These are phyloP conservation scores for Phytophthora cajani DNA, from an alignment of 352 stramenopile species.

Conservation along the genomic window DNA sequence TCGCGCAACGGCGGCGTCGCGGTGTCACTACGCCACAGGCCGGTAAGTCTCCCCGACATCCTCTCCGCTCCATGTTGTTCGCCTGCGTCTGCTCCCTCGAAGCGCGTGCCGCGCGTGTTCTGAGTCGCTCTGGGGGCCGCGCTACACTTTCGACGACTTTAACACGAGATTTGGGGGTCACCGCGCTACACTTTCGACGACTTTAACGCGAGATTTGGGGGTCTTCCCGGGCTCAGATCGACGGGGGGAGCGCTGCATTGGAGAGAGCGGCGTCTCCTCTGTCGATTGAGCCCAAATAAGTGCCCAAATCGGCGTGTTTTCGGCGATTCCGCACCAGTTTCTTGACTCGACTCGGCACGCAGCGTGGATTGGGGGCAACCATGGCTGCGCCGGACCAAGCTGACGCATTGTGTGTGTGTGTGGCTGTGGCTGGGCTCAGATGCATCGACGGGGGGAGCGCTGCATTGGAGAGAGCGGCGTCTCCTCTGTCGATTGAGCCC, in stretches of 20 bases:
- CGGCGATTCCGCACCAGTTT: conserved; percentile 6
- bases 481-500: conserved; percentile 29
- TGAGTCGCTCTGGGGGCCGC: conserved; percentile 28
- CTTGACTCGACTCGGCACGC: neutral
- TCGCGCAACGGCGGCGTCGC: conserved; percentile 34
- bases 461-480: conserved; percentile 18
- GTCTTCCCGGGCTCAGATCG: conserved; percentile 17
- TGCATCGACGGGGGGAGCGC: conserved; percentile 27
- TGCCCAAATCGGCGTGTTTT: conserved; percentile 30
- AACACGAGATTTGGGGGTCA: neutral
- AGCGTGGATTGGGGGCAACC: neutral
- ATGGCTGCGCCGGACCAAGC: neutral
- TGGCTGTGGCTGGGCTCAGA: conserved; percentile 32
- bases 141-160: conserved; percentile 1
- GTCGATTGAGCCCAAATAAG: conserved; percentile 20
- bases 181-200: neutral
- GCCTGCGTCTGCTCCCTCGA: conserved; percentile 25
- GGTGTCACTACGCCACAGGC: conserved; percentile 36
- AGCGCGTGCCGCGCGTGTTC: conserved; percentile 24
- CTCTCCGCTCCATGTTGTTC: conserved; percentile 8
- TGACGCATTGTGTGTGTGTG: conserved; percentile 22
- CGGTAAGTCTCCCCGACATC: conserved; percentile 33
- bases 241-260: conserved; percentile 1
- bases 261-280: conserved; percentile 25
- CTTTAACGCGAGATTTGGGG: conserved; percentile 4